A percentile compares a stretch with the other conserved stretches of the same genome.
These are phyloP conservation scores for Fusarium redolens DNA, from an alignment of 2,329 filamentous ascomycete species.

Conservation along the genomic window DNA sequence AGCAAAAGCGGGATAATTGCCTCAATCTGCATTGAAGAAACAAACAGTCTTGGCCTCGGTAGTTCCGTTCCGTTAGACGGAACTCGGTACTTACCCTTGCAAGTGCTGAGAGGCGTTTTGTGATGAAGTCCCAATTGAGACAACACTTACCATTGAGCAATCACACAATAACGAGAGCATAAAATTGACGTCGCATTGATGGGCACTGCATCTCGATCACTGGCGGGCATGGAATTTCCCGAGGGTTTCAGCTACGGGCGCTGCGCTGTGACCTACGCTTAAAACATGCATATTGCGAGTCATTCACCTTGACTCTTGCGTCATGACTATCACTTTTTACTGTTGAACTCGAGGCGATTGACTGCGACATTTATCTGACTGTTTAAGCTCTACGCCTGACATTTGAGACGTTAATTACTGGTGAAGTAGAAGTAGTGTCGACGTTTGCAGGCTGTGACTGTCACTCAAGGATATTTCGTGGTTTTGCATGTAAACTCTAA, in stretches of 20 bases:
- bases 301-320: background rate
- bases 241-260: background rate
- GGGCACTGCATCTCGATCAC: background rate
- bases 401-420: background rate
- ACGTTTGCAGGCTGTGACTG: background rate
- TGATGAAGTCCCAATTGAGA: background rate
- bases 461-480: background rate
- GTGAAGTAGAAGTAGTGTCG: background rate
- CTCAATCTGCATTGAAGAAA: background rate
- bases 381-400: background rate
- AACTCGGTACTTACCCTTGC: background rate
- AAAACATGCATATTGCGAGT: conserved; percentile 1
- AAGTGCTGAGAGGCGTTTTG: conserved; percentile 1
- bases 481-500: conserved; percentile 14
- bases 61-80: background rate
- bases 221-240: background rate
- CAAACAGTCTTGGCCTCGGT: background rate
- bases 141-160: background rate
- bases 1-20: background rate
- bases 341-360: background rate
- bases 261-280: background rate
- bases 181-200: background rate
- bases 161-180: background rate
- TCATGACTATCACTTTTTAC: background rate
- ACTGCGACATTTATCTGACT: background rate